phyloP scores from a whole-genome alignment of 805 yeast species.

The Lachancea fermentati region DNA sequence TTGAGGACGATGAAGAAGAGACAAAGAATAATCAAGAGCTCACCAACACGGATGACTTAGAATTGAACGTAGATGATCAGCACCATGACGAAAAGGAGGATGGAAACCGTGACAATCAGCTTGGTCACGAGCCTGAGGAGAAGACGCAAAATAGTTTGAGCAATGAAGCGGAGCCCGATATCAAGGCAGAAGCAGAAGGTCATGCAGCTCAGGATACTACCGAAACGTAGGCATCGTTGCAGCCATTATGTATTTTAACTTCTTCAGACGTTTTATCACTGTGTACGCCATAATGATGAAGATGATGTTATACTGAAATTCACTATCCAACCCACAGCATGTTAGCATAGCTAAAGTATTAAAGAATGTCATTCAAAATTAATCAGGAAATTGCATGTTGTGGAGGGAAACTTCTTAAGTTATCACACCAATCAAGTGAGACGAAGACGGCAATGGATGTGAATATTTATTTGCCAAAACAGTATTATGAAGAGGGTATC shows the following conservation, averaged over 20 bases:
- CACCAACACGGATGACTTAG: not conserved
- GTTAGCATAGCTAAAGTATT: too few species aligned
- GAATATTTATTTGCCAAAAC: constrained; percentile 74
- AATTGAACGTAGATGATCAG: too few species aligned
- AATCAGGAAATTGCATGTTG: constrained; percentile 52
- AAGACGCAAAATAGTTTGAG: too few species aligned
- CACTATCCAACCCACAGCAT: too few species aligned
- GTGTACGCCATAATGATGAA: not conserved
- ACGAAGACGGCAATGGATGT: constrained; percentile 75
- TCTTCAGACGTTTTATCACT: not conserved
- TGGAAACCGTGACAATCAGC: too few species aligned
- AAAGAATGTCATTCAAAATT: constrained; percentile 37
- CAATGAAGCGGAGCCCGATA: too few species aligned
- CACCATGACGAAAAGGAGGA: too few species aligned
- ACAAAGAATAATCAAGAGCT: not conserved
- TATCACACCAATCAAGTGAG: constrained; percentile 61
- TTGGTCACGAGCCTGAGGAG: too few species aligned
- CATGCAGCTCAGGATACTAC: too few species aligned
- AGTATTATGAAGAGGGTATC: constrained; percentile 29
- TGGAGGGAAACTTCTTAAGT: constrained; percentile 72
- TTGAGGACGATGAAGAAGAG: constrained; percentile 28
- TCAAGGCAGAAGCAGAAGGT: not conserved
- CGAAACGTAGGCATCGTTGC: too few species aligned
- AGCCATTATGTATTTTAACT: too few species aligned
- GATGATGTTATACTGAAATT: too few species aligned